Conservation (phyloP, 768 basidiomycete genomes). For the Cubamyces lactineus region DNA sequence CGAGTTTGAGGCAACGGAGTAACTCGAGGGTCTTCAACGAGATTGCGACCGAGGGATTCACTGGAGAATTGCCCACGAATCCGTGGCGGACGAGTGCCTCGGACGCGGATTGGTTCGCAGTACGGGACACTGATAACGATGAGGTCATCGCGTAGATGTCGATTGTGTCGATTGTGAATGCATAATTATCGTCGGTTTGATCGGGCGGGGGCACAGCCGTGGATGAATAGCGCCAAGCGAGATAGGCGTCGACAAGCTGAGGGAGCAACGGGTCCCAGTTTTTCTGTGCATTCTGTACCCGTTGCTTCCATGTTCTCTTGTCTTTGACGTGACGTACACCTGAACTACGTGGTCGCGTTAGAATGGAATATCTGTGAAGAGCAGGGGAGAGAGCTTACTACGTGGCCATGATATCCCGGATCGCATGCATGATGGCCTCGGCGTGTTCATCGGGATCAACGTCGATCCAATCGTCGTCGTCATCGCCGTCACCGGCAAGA, state of each 20-base stretch:
- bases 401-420: background rate
- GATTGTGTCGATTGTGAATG: conserved; percentile 12
- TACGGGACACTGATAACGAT: background rate
- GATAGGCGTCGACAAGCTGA: conserved; percentile 4
- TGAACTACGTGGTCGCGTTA: background rate
- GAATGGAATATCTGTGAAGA: background rate
- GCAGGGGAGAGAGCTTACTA: background rate
- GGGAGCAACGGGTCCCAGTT: conserved; percentile 3
- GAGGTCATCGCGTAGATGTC: conserved; percentile 3
- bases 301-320: conserved; percentile 14
- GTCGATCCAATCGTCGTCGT: too few species aligned
- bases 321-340: background rate
- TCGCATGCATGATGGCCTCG: background rate
- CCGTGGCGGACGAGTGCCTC: conserved; percentile 13
- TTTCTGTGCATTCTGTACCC: background rate
- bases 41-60: conserved; percentile 13
- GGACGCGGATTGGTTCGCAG: background rate
- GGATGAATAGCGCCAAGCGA: conserved; percentile 14
- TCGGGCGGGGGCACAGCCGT: background rate
- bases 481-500: too few species aligned
- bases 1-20: conserved; percentile 7
- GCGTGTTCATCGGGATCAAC: too few species aligned
- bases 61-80: conserved; percentile 14
- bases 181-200: background rate
- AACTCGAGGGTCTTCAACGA: conserved; percentile 26